A percentile compares a stretch with the other conserved stretches of the same genome.
Evolutionary conservation across 2,329 filamentous ascomycete genomes (phyloP).

Genomic region (Colletotrichum karsti): DNA sequence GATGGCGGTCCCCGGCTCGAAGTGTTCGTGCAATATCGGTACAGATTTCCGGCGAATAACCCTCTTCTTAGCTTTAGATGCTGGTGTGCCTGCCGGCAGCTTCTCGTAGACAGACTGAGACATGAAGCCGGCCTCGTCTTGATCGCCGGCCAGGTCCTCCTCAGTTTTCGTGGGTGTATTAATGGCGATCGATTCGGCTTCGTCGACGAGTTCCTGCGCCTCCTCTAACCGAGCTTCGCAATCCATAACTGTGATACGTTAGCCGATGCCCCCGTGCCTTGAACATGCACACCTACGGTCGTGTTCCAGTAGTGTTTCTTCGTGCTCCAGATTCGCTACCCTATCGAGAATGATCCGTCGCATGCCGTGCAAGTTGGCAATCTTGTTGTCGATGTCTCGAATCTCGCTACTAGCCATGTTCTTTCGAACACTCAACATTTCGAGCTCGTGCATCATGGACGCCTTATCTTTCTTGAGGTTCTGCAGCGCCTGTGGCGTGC

Average conservation of each 20-base stretch:
- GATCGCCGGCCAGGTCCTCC: constrained; percentile 60
- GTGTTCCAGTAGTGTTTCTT: constrained; percentile 89
- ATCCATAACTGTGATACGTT: constrained; percentile 63
- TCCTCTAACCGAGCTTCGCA: constrained; percentile 70
- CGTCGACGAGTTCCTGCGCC: constrained; percentile 65
- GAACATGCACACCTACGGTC: constrained; percentile 68
- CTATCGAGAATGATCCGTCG: constrained; percentile 90
- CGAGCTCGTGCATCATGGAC: constrained; percentile 82
- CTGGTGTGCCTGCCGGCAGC: constrained; percentile 69
- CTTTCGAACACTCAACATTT: constrained; percentile 92
- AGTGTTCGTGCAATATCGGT: constrained; percentile 95
- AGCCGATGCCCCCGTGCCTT: constrained; percentile 32
- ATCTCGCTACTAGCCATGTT: constrained; percentile 99
- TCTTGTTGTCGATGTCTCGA: constrained; percentile 95
- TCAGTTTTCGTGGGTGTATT: constrained; percentile 62
- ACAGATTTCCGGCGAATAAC: constrained; percentile 81
- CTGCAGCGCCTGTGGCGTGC: constrained; percentile 72
- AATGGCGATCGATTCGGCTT: constrained; percentile 64
- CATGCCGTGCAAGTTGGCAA: constrained; percentile 92
- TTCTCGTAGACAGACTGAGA: constrained; percentile 98
- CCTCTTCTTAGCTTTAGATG: constrained; percentile 60
- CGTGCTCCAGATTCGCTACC: constrained; percentile 85
- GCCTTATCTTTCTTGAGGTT: constrained; percentile 84
- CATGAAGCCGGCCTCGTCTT: constrained; percentile 78
- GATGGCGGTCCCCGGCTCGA: constrained; percentile 88